phyloP scores from a whole-genome alignment of 2,329 filamentous ascomycete genomes.

The Botrytis medusae region DNA sequence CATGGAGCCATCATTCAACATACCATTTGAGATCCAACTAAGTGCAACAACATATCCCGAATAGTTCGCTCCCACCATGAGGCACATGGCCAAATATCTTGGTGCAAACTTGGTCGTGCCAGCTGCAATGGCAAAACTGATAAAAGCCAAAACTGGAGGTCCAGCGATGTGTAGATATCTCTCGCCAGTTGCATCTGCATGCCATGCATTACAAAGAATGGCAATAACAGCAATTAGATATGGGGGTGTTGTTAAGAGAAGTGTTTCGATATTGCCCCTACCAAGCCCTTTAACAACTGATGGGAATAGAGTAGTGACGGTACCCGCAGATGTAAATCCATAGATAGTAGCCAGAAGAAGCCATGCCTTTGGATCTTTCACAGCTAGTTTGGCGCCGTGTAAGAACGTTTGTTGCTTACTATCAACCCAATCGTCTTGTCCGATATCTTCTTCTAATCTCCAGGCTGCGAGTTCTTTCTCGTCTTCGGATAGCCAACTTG shows the following conservation, averaged over 20 bases:
- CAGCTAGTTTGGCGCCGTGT: conserved; percentile 16
- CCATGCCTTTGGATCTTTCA: conserved; percentile 20
- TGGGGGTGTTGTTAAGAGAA: conserved; percentile 27
- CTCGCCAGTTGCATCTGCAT: conserved; percentile 25
- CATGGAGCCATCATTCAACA: background rate
- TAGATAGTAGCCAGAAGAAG: conserved; percentile 17
- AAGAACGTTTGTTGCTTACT: conserved; percentile 19
- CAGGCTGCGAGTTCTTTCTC: conserved; percentile 44
- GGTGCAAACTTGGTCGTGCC: conserved; percentile 25
- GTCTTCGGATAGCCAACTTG: conserved; percentile 51
- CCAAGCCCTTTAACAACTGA: conserved; percentile 16
- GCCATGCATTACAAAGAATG: conserved; percentile 23
- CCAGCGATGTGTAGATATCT: conserved; percentile 27
- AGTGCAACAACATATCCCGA: conserved; percentile 50
- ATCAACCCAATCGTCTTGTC: conserved; percentile 23
- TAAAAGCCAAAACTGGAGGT: conserved; percentile 27
- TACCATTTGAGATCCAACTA: conserved; percentile 67
- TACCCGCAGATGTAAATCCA: conserved; percentile 24
- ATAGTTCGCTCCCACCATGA: conserved; percentile 18
- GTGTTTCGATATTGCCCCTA: background rate
- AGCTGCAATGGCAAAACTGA: conserved; percentile 28
- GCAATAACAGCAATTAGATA: conserved; percentile 30
- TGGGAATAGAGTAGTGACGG: conserved; percentile 39
- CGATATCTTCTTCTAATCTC: conserved; percentile 23
- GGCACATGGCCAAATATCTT: conserved; percentile 28